Base-by-base conservation (phyloP, 352 stramenopile species). In the Phytophthora melonis region DNA sequence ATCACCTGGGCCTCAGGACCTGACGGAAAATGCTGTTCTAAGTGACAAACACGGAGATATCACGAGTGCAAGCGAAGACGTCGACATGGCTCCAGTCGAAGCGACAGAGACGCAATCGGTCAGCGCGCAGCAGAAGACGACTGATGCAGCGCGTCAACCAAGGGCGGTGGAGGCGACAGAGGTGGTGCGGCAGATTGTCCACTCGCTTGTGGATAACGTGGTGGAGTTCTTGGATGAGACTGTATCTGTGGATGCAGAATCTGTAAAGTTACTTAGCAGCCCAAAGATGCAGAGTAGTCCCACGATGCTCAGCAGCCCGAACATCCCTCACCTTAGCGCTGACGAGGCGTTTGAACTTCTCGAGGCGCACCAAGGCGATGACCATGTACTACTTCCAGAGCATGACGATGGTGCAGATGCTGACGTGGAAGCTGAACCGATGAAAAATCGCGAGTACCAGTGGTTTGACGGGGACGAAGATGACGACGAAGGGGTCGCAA, bases 381-480 rank as follows among this genome's bases (percentile, higher is more conserved):
- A 77, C 18, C 52, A 72, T 36, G 63, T 73, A 8, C 25, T 79
- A 10, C 58, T 75, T 58, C 59, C 58, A 21, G 67, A 58, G 3
- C 68, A 74, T 25, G 62, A 72, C 25, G 65, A 58, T 16, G 56
- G 59, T 9, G 45, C 23, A 23, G 62, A 72, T 43, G 39, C 36
- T 27, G 72, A 68, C 52, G 53, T 63, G 4, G 56, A 78, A 47
- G 23, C 21, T 11, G 62, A 70, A 34, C 52, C 43, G 43, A 66
- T n/a, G 30, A 63, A 47, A 8, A 69, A 54, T 13, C 32, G 14
- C 25, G 65, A 79, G 32, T 79, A 81, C 36, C 78, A 84, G 41
- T 84, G 78, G 78, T 84, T 84, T 74, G 75, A 79, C 23, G 77
- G 63, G 18, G 70, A 80, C 30, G 78, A 82, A 1, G 60, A 75